phyloP scores from a whole-genome alignment of 106 monocot genomes.

The Posidonia australis region DNA sequence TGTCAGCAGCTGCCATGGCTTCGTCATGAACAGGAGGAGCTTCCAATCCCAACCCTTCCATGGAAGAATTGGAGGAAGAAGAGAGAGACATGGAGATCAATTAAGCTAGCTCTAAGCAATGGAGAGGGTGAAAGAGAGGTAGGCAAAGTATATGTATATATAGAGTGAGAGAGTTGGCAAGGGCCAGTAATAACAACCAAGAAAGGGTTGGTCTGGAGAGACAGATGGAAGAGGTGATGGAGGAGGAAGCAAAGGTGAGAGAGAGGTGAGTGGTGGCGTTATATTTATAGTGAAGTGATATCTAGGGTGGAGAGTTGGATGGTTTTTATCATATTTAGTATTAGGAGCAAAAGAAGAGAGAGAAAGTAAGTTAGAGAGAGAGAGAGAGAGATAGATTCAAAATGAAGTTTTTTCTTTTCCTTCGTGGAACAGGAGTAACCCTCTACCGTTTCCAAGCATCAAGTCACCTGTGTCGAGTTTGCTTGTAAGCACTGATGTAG shows the following conservation, averaged over 20 bases:
- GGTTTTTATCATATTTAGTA: no score
- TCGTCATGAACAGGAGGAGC: not conserved
- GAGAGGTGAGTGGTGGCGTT: slow-evolving; percentile 1
- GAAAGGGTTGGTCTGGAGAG: slow-evolving; percentile 10
- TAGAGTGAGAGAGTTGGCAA: not conserved
- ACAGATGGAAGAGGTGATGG: not conserved
- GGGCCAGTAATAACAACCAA: not conserved
- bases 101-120: not conserved
- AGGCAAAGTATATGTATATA: not conserved
- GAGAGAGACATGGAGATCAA: not conserved
- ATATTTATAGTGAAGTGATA: slow-evolving; percentile 3
- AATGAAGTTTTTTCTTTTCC: no score
- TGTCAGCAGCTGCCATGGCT: no score
- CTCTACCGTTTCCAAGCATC: no score
- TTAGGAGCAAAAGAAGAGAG: no score
- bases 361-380: no score
- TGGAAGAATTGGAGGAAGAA: slow-evolving; percentile 2
- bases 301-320: slow-evolving; percentile 3
- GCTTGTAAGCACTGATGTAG: no score
- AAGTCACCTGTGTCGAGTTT: no score
- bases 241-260: not conserved
- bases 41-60: slow-evolving; percentile 1
- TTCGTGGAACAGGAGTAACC: no score
- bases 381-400: no score
- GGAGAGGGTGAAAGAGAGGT: not conserved